Conservation (phyloP, 192 early-diverging fungal species). For the Podochytrium sp. region DNA sequence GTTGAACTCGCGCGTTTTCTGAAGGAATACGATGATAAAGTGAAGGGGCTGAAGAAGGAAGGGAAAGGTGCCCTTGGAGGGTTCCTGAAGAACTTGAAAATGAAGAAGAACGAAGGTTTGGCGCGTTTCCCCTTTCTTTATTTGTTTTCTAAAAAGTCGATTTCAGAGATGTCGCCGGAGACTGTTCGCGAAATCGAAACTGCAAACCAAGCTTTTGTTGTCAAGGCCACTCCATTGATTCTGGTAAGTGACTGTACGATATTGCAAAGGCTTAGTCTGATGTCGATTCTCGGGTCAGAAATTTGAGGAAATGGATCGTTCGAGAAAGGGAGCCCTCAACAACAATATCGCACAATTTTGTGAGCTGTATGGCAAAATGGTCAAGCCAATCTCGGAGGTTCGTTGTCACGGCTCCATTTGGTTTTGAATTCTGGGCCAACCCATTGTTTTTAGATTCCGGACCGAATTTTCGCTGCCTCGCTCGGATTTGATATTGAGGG, state of each 20-base stretch:
- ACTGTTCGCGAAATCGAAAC: conserved; percentile 33
- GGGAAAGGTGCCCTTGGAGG: conserved; percentile 1
- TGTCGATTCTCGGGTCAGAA: conserved; percentile 21
- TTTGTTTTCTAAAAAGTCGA: neutral
- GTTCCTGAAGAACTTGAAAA: conserved; percentile 13
- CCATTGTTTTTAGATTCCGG: conserved; percentile 21
- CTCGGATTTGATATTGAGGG: conserved; percentile 32
- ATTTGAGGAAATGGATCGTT: conserved; percentile 46
- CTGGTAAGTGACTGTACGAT: conserved; percentile 14
- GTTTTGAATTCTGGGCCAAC: neutral
- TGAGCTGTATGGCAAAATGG: conserved; percentile 29
- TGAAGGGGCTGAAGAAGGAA: conserved; percentile 22
- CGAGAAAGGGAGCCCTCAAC: conserved; percentile 29
- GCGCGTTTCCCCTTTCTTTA: neutral
- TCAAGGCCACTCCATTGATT: conserved; percentile 31
- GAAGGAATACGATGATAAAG: conserved; percentile 12
- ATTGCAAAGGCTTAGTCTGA: neutral
- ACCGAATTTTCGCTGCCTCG: conserved; percentile 32
- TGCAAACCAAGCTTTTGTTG: conserved; percentile 29
- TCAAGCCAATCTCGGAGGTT: conserved; percentile 23
- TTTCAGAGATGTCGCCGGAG: conserved; percentile 31
- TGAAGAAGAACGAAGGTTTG: conserved; percentile 25
- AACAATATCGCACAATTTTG: conserved; percentile 26
- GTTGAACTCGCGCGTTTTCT: conserved; percentile 15
- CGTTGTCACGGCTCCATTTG: neutral